Base-by-base conservation (phyloP, 768 basidiomycete genomes). In the Tylopilus cervinicoccineus region DNA sequence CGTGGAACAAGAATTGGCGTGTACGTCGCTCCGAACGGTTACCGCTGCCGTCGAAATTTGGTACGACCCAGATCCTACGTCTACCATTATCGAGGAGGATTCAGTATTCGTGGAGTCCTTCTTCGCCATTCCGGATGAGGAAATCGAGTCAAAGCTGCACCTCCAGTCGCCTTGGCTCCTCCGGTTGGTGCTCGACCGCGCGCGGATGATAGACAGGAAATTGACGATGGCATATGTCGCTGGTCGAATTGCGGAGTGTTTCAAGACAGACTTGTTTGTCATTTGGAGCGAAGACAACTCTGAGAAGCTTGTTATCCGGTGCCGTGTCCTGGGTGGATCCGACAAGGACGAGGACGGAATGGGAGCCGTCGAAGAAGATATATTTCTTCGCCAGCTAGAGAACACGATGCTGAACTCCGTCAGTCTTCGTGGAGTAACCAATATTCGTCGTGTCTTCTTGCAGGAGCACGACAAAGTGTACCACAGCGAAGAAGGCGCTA, bases 61-160 rank as follows among this genome's bases (percentile, higher is more conserved):
- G 83, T 98, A 96, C 61, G 96, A 99, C 64, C 96, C 96, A 0
- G 85, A 94, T 62, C 87, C 92, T 16, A 82, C 77, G 7, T 80
- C 87, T 0, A 98, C 96, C 24, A 86, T 95, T 67, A 96, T 99
- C 66, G 93, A 95, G 56, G 96, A 98, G 57, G 96, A 99, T 67
- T 73, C 80, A 20, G 82, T 93, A 20, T 98, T 99, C 64, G 96
- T 99, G 48, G 92, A 96, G 61, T 93, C 93, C 0, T 97, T 97
- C 88, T 99, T 98, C 67, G 95, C 94, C 46, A 98, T 98, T 64
- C 96, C 96, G 6, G 96, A 98, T 59, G 93, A 97, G 63, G 91
- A 94, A 42, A 86, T 95, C 50, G 92, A 95, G 65, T 77, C 81
- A 17, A 95, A 95, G 62, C 72, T 96, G 3, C 86, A 92, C 55